phyloP scores from a whole-genome alignment of 495 filamentous ascomycete species.

The Cercophora samala region DNA sequence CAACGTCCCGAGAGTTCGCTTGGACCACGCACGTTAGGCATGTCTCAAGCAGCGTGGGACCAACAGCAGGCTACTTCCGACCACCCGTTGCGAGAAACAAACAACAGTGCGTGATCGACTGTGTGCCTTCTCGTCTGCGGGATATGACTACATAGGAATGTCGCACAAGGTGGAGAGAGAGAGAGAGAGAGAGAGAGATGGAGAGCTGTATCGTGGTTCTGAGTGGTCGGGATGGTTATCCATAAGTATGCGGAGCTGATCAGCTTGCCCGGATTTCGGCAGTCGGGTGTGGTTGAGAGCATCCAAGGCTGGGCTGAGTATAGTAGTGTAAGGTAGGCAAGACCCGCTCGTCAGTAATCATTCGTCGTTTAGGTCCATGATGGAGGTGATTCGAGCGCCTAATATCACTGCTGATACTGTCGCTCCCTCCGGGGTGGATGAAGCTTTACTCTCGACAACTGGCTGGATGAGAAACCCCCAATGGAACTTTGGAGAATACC shows the following conservation, averaged over 20 bases:
- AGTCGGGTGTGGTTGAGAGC: constrained; percentile 20
- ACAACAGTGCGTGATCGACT: background rate
- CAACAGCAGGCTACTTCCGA: background rate
- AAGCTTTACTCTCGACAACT: background rate
- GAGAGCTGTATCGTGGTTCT: background rate
- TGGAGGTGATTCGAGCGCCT: background rate
- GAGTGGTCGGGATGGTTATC: background rate
- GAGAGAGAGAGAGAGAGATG: too few relatives aligned
- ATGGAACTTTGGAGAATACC: constrained; percentile 8
- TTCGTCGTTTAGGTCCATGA: background rate
- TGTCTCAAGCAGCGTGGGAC: constrained; percentile 3
- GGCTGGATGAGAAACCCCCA: background rate
- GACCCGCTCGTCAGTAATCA: background rate
- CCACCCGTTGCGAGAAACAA: background rate
- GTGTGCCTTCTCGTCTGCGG: constrained; percentile 8
- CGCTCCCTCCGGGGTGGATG: background rate
- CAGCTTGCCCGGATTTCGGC: constrained; percentile 25
- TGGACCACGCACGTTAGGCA: constrained; percentile 1
- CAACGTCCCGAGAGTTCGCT: background rate
- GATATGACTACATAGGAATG: background rate
- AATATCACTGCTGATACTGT: constrained; percentile 1
- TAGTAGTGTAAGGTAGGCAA: background rate
- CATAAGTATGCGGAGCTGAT: constrained; percentile 18
- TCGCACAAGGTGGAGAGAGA: too few relatives aligned
- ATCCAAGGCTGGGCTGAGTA: constrained; percentile 6